Evolutionary conservation across 495 filamentous ascomycete genomes (phyloP), one percentile per base, ranked within the genome.

Genomic region (Xylona heveae): DNA sequence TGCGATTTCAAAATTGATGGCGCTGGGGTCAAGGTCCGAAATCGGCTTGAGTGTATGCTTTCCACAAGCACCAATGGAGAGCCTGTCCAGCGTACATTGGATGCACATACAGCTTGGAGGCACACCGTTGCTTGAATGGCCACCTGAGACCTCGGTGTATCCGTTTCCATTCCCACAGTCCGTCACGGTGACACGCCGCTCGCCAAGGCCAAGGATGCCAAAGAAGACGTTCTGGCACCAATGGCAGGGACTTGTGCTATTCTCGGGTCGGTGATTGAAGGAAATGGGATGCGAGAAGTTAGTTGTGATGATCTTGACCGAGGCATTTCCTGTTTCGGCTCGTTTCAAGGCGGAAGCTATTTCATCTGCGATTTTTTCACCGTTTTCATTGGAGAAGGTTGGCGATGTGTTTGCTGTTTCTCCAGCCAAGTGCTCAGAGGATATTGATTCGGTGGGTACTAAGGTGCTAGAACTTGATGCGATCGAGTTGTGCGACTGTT

Each of bases 31-130:
- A 16, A 39, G 38, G 1, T 39, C 38, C 10, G 30, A 20, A 2
- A 60, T 36, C 14, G 39, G 39, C 6, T 35, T 24, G 0, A 57
- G 27, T 8, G 35, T 28, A 39, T 60, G 59, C 19, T 32, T 28
- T 5, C 38, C 18, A 38, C 57, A 61, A 2, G 37, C 39, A 16
- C 43, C 34, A 24, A 58, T 51, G 15, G 33, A 31, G 6, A 54
- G 15, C 8, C 54, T 38, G 4, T 43, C 45, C 2, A 49, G 39
- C 4, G 48, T 53, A 36, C 57, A 62, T 5, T 26, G 25, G 4
- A 34, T 35, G 38, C 58, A 62, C 46, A 62, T 55, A 5, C 45
- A 39, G 15, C 48, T 55, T 3, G 41, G 47, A 15, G 47, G 29
- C 9, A 43, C 35, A 13, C 53, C 51, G 6, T 43, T 26, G 8